phyloP scores from a whole-genome alignment of 2,329 filamentous ascomycete genomes.

The Zymoseptoria pseudotritici region DNA sequence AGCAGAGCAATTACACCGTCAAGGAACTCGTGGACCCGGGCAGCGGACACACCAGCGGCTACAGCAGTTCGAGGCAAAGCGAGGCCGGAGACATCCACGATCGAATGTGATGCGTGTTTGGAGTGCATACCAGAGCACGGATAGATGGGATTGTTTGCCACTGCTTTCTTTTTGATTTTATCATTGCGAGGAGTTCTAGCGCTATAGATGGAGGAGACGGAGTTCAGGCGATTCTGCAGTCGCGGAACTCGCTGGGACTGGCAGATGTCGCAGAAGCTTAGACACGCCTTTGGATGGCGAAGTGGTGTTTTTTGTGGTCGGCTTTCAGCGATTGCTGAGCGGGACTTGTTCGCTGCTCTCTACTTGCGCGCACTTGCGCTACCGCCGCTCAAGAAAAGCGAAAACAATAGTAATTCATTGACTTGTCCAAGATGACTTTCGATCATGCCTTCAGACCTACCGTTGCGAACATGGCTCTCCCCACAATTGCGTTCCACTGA shows the following conservation, averaged over 20 bases:
- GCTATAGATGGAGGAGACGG: slow-evolving; percentile 20
- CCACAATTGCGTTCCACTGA: no score
- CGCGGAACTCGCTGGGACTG: slow-evolving; percentile 18
- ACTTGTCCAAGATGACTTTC: not conserved
- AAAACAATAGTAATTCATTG: not conserved
- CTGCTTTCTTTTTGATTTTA: slow-evolving; percentile 4
- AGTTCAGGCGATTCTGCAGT: slow-evolving; percentile 10
- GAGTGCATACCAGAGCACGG: not conserved
- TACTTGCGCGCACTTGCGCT: not conserved
- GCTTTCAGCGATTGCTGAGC: not conserved
- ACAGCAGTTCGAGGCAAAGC: slow-evolving; percentile 25
- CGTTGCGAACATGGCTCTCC: no score
- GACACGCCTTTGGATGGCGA: not conserved
- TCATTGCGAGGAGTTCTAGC: slow-evolving; percentile 21
- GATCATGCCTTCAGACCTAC: not conserved
- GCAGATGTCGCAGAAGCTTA: not conserved
- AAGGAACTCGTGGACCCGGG: slow-evolving; percentile 67
- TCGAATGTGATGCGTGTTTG: slow-evolving; percentile 8
- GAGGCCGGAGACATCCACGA: slow-evolving; percentile 29
- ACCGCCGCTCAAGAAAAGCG: not conserved
- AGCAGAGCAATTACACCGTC: slow-evolving; percentile 41
- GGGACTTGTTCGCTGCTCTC: not conserved
- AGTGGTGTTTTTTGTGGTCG: not conserved
- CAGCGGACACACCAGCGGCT: slow-evolving; percentile 64
- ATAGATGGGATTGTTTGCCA: slow-evolving; percentile 4